Conservation (phyloP, 2,329 filamentous ascomycete species). For the Cephalotrichum gorgonifer region DNA sequence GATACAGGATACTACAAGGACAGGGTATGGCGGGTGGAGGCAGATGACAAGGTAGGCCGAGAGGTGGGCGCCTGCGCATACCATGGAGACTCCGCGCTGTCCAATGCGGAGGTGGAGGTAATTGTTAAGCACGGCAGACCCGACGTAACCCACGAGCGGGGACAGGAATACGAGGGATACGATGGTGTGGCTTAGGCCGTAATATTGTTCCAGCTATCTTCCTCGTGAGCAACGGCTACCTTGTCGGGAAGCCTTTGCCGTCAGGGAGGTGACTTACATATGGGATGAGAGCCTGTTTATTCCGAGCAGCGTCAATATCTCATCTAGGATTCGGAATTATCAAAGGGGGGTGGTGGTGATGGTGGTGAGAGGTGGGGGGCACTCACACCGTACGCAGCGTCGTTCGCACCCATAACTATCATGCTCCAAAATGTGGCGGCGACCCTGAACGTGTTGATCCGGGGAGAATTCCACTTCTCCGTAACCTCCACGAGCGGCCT, state of each 20-base stretch:
- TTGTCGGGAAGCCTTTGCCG: no score
- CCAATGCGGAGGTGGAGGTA: conserved; percentile 53
- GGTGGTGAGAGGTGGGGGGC: no score
- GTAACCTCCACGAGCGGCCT: conserved; percentile 7
- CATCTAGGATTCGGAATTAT: no score
- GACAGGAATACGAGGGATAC: conserved; percentile 59
- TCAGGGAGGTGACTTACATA: neutral
- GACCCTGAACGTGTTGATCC: conserved; percentile 47
- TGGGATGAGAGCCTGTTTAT: conserved; percentile 2
- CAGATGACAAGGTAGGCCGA: conserved; percentile 54
- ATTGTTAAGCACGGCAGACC: conserved; percentile 55
- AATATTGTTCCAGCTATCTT: conserved; percentile 31
- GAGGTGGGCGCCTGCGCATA: conserved; percentile 53
- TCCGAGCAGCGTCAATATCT: no score
- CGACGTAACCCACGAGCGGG: conserved; percentile 54
- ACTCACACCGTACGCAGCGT: conserved; percentile 53
- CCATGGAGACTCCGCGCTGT: conserved; percentile 59
- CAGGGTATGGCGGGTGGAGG: conserved; percentile 59
- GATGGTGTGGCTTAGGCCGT: conserved; percentile 48
- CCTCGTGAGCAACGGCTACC: neutral
- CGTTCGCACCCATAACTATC: conserved; percentile 57
- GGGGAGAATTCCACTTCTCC: conserved; percentile 55
- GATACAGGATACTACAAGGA: conserved; percentile 53
- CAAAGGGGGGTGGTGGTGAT: no score
- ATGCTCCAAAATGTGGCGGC: conserved; percentile 51